These are phyloP conservation scores for Exophiala alcalophila DNA, from an alignment of 2,329 filamentous ascomycete genomes.

Conservation along the genomic window DNA sequence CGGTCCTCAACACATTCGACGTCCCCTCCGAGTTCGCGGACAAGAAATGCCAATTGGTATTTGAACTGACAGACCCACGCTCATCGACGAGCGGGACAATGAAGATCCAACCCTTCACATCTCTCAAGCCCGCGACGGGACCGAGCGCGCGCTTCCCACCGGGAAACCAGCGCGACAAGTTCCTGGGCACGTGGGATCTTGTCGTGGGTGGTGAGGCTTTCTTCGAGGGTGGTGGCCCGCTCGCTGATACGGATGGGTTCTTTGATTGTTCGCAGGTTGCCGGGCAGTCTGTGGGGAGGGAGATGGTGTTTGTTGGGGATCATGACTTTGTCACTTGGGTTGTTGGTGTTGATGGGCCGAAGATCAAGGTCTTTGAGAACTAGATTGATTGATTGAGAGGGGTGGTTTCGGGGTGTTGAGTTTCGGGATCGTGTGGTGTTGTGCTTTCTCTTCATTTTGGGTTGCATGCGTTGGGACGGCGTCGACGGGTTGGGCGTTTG, in stretches of 20 bases:
- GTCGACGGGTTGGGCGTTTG: too few relatives aligned
- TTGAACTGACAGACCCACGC: slow-evolving; percentile 19
- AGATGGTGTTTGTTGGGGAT: slow-evolving; percentile 20
- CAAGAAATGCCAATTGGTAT: slow-evolving; percentile 29
- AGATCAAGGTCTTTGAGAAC: slow-evolving; percentile 20
- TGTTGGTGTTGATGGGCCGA: slow-evolving; percentile 13
- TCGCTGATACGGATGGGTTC: slow-evolving; percentile 15
- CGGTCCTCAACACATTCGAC: slow-evolving; percentile 30
- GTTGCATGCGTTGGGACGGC: too few relatives aligned
- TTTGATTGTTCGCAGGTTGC: slow-evolving; percentile 19
- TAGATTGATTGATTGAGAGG: too few relatives aligned
- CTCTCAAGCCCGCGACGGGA: slow-evolving; percentile 23
- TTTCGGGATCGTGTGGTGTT: too few relatives aligned
- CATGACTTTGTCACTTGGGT: slow-evolving; percentile 15
- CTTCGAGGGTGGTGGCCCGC: slow-evolving; percentile 20
- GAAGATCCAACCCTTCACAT: slow-evolving; percentile 29
- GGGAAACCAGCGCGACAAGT: slow-evolving; percentile 28
- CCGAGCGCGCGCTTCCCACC: slow-evolving; percentile 25
- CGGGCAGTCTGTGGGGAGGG: slow-evolving; percentile 19
- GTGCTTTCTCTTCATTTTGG: too few relatives aligned
- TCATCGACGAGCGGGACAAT: slow-evolving; percentile 15
- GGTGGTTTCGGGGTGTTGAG: too few relatives aligned
- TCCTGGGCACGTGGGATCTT: slow-evolving; percentile 23
- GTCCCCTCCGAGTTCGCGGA: slow-evolving; percentile 13
- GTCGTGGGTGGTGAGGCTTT: slow-evolving; percentile 16